Base-by-base conservation (phyloP, 108 stramenopile species). In the Chaetoceros tenuissimus region DNA sequence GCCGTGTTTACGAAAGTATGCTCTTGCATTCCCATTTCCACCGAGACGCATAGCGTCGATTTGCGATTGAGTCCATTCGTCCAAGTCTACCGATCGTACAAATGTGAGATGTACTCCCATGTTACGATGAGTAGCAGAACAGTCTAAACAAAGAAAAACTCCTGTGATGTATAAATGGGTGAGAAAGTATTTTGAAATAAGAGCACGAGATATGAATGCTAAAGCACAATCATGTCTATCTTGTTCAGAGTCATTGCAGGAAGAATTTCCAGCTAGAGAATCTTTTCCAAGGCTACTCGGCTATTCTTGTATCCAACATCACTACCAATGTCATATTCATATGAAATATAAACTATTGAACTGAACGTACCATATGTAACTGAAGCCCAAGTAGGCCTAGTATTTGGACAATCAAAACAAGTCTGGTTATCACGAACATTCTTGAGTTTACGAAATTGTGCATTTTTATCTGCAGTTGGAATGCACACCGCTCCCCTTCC, bases 361-460 rank as follows among this genome's bases (percentile, higher is more conserved):
- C n/a, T n/a, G n/a, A n/a, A n/a, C n/a, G n/a, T 62, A 77, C 85
- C 94, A 59, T 90, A 92, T 26, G 92, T 96, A 5, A 87, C 91
- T n/a, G 80, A 82, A 0, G 95, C 95, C 95, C 95, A 96, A 0
- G 92, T 92, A 0, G 95, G 95, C 44, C 88, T 68, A 8, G 89
- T 78, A 54, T 89, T 89, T 51, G 95, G 95, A 69, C 95, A 96
- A 70, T 96, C 95, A 69, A 96, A 96, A 56, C 95, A 96, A 23
- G 82, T 71, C 34, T 81, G 69, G 57, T 96, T 96, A 45, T 73
- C 68, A 26, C 67, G 55, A 26, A 89, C 48, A 40, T 82, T 82
- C 64, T 87, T 84, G 47, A 94, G 66, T 66, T 94, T 94, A 43
- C 82, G 81, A 67, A 94, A 94, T 66, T 90, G 89, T 23, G 73